Conservation (phyloP, 768 basidiomycete genomes). For the Termitomyces sp. region DNA sequence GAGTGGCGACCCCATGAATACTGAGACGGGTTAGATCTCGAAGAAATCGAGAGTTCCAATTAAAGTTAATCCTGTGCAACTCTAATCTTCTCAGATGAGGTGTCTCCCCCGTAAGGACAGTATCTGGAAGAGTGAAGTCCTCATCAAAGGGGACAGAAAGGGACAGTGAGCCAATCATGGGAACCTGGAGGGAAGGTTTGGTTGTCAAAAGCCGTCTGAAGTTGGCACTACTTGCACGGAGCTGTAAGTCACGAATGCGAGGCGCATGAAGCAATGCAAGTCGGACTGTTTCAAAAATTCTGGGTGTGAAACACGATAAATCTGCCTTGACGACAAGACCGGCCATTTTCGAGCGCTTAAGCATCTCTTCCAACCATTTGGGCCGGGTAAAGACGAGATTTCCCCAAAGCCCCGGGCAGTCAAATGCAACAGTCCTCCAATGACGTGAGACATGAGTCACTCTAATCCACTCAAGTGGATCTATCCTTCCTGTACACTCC, state of each 20-base stretch:
- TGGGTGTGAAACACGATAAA: conserved; percentile 20
- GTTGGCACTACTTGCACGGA: conserved; percentile 18
- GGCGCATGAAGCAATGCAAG: conserved; percentile 24
- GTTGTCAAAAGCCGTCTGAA: conserved; percentile 21
- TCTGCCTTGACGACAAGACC: conserved; percentile 23
- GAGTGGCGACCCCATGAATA: conserved; percentile 20
- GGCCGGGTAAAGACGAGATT: conserved; percentile 25
- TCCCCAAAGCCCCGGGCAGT: conserved; percentile 36
- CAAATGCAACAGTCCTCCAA: conserved; percentile 39
- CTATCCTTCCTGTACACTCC: conserved; percentile 3
- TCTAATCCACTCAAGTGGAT: conserved; percentile 26
- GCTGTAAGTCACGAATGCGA: conserved; percentile 27
- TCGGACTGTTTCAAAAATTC: conserved; percentile 21
- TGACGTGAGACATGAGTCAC: conserved; percentile 34
- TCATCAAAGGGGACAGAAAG: conserved; percentile 14
- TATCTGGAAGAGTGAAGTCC: conserved; percentile 18
- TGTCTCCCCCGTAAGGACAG: conserved; percentile 24
- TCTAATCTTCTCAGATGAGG: conserved; percentile 30
- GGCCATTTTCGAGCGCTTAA: conserved; percentile 38
- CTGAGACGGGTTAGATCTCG: conserved; percentile 29
- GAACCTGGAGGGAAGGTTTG: conserved; percentile 19
- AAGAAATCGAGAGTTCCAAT: conserved; percentile 30
- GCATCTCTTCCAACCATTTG: conserved; percentile 34
- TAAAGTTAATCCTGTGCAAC: conserved; percentile 26
- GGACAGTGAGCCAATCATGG: conserved; percentile 25